A percentile compares a stretch with the other conserved stretches of the same genome.
These are phyloP conservation scores for Arabidopsis thaliana DNA, from an alignment of 345 rosid genomes.

Conservation along the genomic window DNA sequence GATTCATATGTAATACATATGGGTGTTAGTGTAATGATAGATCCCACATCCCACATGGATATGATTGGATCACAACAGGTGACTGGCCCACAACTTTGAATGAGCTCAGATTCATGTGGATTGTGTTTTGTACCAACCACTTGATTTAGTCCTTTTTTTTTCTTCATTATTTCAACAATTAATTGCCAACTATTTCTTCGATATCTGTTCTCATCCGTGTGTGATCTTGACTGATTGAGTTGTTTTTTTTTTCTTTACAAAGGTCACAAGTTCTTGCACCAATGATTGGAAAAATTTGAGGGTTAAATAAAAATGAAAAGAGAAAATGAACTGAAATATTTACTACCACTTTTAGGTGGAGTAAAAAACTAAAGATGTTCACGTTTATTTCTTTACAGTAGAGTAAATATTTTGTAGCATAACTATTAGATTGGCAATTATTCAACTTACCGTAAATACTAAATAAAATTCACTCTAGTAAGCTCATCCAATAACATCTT, in stretches of 20 bases:
- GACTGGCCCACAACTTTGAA: slow-evolving; percentile 43
- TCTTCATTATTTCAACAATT: slow-evolving; percentile 10
- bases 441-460: too few species aligned
- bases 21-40: slow-evolving; percentile 36
- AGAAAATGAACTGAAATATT: too few species aligned
- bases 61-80: slow-evolving; percentile 45
- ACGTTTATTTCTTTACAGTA: too few species aligned
- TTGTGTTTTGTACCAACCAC: slow-evolving; percentile 47
- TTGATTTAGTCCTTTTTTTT: slow-evolving; percentile 12
- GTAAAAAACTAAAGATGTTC: neutral
- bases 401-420: too few species aligned
- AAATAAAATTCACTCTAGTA: too few species aligned
- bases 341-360: too few species aligned
- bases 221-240: slow-evolving; percentile 28
- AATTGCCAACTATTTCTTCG: slow-evolving; percentile 35
- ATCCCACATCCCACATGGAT: slow-evolving; percentile 47
- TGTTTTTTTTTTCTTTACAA: neutral
- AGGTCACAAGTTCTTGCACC: neutral
- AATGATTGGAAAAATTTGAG: neutral
- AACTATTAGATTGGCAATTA: too few species aligned
- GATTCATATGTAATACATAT: neutral
- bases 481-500: too few species aligned
- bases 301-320: too few species aligned
- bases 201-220: slow-evolving; percentile 35
- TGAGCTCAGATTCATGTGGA: slow-evolving; percentile 44